A percentile compares a stretch with the other conserved stretches of the same genome.
These are phyloP conservation scores for Apium graveolens DNA, from an alignment of 129 eudicot genomes.

Conservation along the genomic window DNA sequence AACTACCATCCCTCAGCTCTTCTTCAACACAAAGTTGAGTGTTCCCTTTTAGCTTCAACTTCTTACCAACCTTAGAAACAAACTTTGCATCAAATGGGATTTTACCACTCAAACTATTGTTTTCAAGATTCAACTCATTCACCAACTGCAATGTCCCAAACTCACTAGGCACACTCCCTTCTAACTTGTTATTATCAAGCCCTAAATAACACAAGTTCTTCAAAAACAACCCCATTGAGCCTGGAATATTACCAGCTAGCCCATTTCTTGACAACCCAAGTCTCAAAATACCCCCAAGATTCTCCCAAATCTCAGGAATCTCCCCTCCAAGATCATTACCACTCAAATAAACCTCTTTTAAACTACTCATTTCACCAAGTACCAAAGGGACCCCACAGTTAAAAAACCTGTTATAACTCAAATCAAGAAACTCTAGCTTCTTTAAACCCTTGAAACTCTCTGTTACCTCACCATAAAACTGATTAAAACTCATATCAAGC, in stretches of 20 bases:
- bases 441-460: constrained; percentile 38
- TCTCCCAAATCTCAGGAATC: constrained; percentile 79
- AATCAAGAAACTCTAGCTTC: constrained; percentile 55
- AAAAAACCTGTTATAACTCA: constrained; percentile 44
- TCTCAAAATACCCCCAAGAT: constrained; percentile 45
- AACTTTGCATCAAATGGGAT: constrained; percentile 49
- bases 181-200: constrained; percentile 55
- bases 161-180: constrained; percentile 61
- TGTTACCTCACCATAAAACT: constrained; percentile 47
- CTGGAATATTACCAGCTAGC: constrained; percentile 57
- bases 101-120: constrained; percentile 65
- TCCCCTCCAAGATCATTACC: constrained; percentile 75
- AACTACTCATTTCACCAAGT: constrained; percentile 36
- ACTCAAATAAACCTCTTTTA: constrained; percentile 56
- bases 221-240: constrained; percentile 59
- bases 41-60: constrained; percentile 64
- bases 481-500: constrained; percentile 52
- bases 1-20: constrained; percentile 25
- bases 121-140: constrained; percentile 54
- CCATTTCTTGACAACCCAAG: constrained; percentile 56
- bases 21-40: constrained; percentile 51
- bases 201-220: constrained; percentile 43
- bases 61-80: constrained; percentile 36
- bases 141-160: constrained; percentile 40
- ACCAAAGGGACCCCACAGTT: constrained; percentile 56